These are phyloP conservation scores for Lactarius akahatsu DNA, from an alignment of 768 basidiomycete species.

Conservation along the genomic window DNA sequence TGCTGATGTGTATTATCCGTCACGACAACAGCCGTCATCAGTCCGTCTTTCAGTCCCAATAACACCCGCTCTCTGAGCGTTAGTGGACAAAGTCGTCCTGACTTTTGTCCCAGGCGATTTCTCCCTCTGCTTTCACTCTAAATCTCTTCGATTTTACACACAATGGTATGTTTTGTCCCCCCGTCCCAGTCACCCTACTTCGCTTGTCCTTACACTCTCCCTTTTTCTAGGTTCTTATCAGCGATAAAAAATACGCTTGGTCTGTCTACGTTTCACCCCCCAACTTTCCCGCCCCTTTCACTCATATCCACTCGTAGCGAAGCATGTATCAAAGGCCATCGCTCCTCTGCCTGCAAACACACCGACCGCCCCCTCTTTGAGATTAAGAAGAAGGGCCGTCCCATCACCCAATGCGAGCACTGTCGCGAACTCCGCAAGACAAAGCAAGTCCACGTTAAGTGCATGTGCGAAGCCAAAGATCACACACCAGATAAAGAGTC, in stretches of 20 bases:
- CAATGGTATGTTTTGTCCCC: slow-evolving; percentile 17
- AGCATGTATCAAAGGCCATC: slow-evolving; percentile 93
- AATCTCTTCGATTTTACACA: slow-evolving; percentile 3
- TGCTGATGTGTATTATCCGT: slow-evolving; percentile 30
- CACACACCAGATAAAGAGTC: slow-evolving; percentile 21
- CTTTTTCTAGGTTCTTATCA: slow-evolving; percentile 59
- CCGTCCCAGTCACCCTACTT: background rate
- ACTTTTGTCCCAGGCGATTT: slow-evolving; percentile 28
- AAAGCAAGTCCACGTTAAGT: slow-evolving; percentile 79
- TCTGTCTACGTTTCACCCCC: slow-evolving; percentile 35
- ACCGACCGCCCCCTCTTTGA: slow-evolving; percentile 88
- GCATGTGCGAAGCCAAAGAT: slow-evolving; percentile 52
- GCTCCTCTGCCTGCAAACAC: slow-evolving; percentile 86
- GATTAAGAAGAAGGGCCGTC: slow-evolving; percentile 91
- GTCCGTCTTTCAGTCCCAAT: slow-evolving; percentile 29
- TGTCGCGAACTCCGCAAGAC: slow-evolving; percentile 82
- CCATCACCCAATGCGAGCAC: slow-evolving; percentile 84
- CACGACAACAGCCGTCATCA: slow-evolving; percentile 22
- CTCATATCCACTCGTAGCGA: slow-evolving; percentile 50
- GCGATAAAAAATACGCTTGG: slow-evolving; percentile 76
- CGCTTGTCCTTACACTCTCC: background rate
- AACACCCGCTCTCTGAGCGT: slow-evolving; percentile 31
- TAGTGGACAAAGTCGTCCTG: slow-evolving; percentile 29
- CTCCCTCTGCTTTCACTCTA: slow-evolving; percentile 8
- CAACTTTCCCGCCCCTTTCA: background rate